A percentile compares a stretch with the other conserved stretches of the same genome.
These are phyloP conservation scores for Dipodascopsis tothii DNA, from an alignment of 805 yeast species.

Conservation along the genomic window DNA sequence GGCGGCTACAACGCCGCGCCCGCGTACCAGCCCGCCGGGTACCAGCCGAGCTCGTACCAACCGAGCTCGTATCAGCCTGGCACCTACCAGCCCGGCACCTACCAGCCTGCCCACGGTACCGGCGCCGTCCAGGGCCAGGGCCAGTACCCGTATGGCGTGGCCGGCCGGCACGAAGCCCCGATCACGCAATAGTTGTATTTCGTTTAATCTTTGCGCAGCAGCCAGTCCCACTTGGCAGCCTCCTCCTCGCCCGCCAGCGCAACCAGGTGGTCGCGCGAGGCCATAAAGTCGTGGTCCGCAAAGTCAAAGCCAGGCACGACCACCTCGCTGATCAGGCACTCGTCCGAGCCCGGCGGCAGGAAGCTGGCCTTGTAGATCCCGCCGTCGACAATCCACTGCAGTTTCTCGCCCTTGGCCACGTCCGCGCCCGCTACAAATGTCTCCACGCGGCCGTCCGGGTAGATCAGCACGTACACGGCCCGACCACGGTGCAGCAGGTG, in stretches of 20 bases:
- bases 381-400: conserved; percentile 61
- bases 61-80: conserved; percentile 3
- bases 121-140: not conserved
- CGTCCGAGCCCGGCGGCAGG: conserved; percentile 22
- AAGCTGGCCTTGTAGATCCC: conserved; percentile 53
- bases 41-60: conserved; percentile 5
- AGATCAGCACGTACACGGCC: conserved; percentile 48
- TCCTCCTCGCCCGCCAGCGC: conserved; percentile 35
- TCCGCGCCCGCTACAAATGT: conserved; percentile 44
- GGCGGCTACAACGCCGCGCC: too few species aligned
- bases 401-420: conserved; percentile 40
- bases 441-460: conserved; percentile 45
- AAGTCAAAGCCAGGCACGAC: conserved; percentile 59
- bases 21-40: too few species aligned
- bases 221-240: conserved; percentile 35
- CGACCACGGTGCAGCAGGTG: conserved; percentile 51
- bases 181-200: not conserved
- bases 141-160: not conserved
- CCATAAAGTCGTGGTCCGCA: conserved; percentile 44
- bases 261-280: conserved; percentile 26
- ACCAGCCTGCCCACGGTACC: not conserved
- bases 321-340: conserved; percentile 36
- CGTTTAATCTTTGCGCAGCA: conserved; percentile 28
- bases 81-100: not conserved
- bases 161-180: not conserved